phyloP scores from a whole-genome alignment of 164 flowering plant species.

The Stephania cephalantha region DNA sequence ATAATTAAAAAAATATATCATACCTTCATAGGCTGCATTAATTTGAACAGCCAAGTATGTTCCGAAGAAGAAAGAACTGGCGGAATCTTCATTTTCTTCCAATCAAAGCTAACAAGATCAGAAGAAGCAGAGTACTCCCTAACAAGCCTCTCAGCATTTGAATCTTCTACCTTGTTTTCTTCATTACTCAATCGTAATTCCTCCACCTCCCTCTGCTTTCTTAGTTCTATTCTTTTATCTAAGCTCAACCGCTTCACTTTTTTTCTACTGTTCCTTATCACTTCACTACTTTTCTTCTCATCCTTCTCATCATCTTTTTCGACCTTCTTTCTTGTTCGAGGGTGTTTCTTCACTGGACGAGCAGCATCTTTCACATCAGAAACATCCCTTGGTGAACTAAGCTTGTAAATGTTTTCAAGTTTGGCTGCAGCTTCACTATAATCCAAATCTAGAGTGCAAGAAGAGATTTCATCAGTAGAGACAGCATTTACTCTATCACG shows the following conservation, averaged over 20 bases:
- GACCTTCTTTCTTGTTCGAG: constrained; percentile 34
- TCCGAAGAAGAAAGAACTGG: constrained; percentile 85
- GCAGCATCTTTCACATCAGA: constrained; percentile 36
- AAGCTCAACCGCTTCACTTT: constrained; percentile 59
- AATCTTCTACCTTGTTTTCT: constrained; percentile 14
- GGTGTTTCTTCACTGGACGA: constrained; percentile 17
- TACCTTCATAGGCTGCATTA: constrained; percentile 92
- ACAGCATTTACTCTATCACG: constrained; percentile 45
- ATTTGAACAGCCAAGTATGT: constrained; percentile 76
- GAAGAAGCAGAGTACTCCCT: constrained; percentile 66
- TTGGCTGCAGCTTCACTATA: constrained; percentile 87
- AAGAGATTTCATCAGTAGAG: constrained; percentile 34
- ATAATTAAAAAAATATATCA: too few species aligned
- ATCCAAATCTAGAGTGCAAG: constrained; percentile 55
- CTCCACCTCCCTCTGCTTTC: constrained; percentile 27
- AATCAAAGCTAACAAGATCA: constrained; percentile 68
- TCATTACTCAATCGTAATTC: constrained; percentile 16
- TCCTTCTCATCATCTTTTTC: constrained; percentile 23
- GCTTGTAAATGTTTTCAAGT: constrained; percentile 73
- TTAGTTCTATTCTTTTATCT: constrained; percentile 60
- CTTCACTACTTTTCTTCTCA: constrained; percentile 19
- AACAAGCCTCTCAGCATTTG: constrained; percentile 55
- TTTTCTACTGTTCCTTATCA: constrained; percentile 43
- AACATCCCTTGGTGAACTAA: constrained; percentile 39
- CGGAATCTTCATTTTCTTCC: constrained; percentile 97